Percentiles rank a stretch among this genome's conserved stretches.
phyloP scores from a whole-genome alignment of 2,329 filamentous ascomycete species.

The Cladosporium cucumerinum region DNA sequence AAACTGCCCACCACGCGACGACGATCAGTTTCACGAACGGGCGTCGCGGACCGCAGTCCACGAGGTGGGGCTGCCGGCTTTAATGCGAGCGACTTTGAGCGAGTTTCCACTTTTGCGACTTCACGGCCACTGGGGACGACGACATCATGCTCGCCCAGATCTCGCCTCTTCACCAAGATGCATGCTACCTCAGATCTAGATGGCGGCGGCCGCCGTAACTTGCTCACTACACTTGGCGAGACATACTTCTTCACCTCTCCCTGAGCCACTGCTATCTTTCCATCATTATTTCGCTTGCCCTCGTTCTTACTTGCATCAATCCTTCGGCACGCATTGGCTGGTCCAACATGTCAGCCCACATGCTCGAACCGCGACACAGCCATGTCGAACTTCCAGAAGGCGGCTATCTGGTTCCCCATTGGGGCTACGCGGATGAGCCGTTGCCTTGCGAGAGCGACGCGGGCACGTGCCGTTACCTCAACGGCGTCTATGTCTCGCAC shows the following conservation, averaged over 20 bases:
- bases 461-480: constrained; percentile 58
- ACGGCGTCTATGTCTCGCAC: constrained; percentile 54
- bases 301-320: neutral
- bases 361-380: constrained; percentile 10
- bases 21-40: constrained; percentile 3
- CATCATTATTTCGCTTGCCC: too few species aligned
- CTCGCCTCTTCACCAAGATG: neutral
- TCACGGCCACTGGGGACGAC: neutral
- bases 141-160: neutral
- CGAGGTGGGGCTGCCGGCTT: neutral
- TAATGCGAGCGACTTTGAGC: constrained; percentile 8
- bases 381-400: constrained; percentile 4
- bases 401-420: constrained; percentile 39
- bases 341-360: constrained; percentile 8
- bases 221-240: constrained; percentile 14
- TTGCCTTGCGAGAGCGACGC: constrained; percentile 57
- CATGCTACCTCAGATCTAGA: neutral
- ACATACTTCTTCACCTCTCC: neutral
- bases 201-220: constrained; percentile 6
- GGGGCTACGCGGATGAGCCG: constrained; percentile 55
- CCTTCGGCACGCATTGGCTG: constrained; percentile 14
- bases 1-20: constrained; percentile 14
- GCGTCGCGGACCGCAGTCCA: too few species aligned
- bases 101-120: too few species aligned
- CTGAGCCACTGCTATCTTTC: too few species aligned